Evolutionary conservation across 768 basidiomycete species (phyloP).

Genomic region (Cyclocybe aegerita): DNA sequence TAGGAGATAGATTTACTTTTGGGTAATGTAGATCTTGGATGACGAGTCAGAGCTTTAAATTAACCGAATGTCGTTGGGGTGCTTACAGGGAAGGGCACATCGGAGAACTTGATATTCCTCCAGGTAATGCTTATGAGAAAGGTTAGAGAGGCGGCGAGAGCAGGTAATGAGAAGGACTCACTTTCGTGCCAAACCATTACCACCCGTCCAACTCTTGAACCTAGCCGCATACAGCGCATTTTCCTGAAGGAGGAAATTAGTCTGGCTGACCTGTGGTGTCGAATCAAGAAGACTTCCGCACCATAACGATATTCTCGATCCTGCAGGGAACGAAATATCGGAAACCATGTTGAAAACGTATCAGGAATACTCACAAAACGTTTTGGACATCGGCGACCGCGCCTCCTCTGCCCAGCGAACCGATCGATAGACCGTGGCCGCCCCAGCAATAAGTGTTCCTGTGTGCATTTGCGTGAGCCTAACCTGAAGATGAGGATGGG

Average conservation of each 20-base stretch:
- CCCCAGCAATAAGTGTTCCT: conserved; percentile 56
- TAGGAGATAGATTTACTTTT: conserved; percentile 41
- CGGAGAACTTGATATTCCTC: conserved; percentile 51
- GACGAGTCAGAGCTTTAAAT: background rate
- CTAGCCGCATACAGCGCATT: conserved; percentile 56
- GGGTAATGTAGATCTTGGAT: conserved; percentile 57
- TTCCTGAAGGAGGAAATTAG: conserved; percentile 30
- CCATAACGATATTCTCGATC: conserved; percentile 47
- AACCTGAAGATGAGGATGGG: background rate
- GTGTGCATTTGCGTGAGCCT: background rate
- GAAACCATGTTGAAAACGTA: background rate
- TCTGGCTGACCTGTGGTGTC: background rate
- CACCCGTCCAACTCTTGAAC: conserved; percentile 69
- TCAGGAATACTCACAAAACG: conserved; percentile 41
- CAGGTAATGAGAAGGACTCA: conserved; percentile 20
- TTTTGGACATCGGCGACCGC: conserved; percentile 56
- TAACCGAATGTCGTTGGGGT: background rate
- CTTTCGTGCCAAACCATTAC: conserved; percentile 58
- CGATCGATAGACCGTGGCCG: conserved; percentile 61
- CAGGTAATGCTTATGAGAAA: conserved; percentile 46
- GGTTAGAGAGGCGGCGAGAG: background rate
- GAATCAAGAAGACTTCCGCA: conserved; percentile 9
- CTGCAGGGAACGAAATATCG: conserved; percentile 18
- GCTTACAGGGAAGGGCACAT: conserved; percentile 56
- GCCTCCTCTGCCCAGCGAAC: conserved; percentile 45